Evolutionary conservation across 1,284 basidiomycete species (phyloP), one percentile per base, ranked within the genome.

Genomic region (Ceratobasidium sp.): DNA sequence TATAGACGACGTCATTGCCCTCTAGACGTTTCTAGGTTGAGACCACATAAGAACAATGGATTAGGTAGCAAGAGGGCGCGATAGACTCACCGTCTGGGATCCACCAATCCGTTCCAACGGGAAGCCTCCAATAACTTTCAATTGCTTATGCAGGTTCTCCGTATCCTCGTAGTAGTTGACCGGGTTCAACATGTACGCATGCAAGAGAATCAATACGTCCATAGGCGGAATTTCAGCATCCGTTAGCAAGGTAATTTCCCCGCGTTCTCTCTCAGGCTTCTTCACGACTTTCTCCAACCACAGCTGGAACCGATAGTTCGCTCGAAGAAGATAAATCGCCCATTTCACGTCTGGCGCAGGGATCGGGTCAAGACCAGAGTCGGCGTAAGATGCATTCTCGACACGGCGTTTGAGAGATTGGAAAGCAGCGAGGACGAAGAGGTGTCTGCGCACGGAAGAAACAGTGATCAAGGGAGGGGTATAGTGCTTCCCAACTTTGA

Each of bases 321-420:
- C 66, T 50, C 51, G 53, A 9, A 62, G 22, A n/a, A 62, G 44
- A 45, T 57, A 71, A 53, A 50, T 53, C 60, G n/a, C 59, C 63
- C 63, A 75, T 63, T 57, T 76, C 66, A 73, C 73, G 36, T 74
- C 66, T 53, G 66, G 24, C 31, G 31, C 64, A 48, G 66, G 72
- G 41, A 50, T 11, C 27, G 66, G 57, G 33, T 76, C 66, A 29
- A 74, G 54, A 59, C 44, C 75, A 74, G 69, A 62, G 73, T 60
- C 33, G 15, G 54, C 27, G n/a, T 72, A 72, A 17, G 41, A 33
- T 51, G 75, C 59, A 31, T 57, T 36, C 69, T 71, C 75, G 51
- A 73, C 48, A 2, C 60, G 31, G 24, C 59, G 75, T 59, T 69
- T 69, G 64, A 76, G 73, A 48, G 73, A 48, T 48, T 69, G 60